Evolutionary conservation across 768 basidiomycete species (phyloP).

Genomic region (Rhodotorula sphaerocarpa): DNA sequence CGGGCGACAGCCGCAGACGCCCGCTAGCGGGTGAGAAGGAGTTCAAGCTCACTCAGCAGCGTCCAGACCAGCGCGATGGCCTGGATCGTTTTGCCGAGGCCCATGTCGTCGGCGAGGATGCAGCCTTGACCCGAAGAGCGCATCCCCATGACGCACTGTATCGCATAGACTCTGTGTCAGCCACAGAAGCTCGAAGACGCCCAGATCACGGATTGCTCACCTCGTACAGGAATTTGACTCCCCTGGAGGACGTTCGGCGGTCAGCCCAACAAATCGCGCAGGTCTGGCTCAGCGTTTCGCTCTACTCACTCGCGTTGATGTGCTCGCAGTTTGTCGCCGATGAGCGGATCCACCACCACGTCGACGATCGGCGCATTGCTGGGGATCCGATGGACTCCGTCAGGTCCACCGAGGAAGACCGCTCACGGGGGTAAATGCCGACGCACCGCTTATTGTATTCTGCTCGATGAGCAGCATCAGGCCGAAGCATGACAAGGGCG

Average conservation of each 20-base stretch:
- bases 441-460: slow-evolving; percentile 63
- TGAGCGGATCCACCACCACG: slow-evolving; percentile 84
- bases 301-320: slow-evolving; percentile 76
- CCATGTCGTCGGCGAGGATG: slow-evolving; percentile 97
- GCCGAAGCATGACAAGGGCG: slow-evolving; percentile 78
- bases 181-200: background rate
- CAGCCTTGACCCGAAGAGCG: slow-evolving; percentile 82
- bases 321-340: slow-evolving; percentile 65
- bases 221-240: slow-evolving; percentile 85
- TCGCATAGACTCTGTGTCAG: background rate
- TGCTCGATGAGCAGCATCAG: slow-evolving; percentile 58
- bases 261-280: too few relatives aligned
- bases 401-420: background rate
- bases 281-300: background rate
- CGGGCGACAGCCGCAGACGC: too few relatives aligned
- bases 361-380: slow-evolving; percentile 57
- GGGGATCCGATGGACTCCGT: background rate
- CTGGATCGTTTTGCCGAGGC: slow-evolving; percentile 74
- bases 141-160: slow-evolving; percentile 71
- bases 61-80: slow-evolving; percentile 92
- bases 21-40: too few relatives aligned
- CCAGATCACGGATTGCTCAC: slow-evolving; percentile 39
- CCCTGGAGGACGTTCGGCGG: slow-evolving; percentile 42
- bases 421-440: background rate
- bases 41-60: slow-evolving; percentile 59